phyloP scores from a whole-genome alignment of 768 basidiomycete species.

The Leccinum subgranulosum region DNA sequence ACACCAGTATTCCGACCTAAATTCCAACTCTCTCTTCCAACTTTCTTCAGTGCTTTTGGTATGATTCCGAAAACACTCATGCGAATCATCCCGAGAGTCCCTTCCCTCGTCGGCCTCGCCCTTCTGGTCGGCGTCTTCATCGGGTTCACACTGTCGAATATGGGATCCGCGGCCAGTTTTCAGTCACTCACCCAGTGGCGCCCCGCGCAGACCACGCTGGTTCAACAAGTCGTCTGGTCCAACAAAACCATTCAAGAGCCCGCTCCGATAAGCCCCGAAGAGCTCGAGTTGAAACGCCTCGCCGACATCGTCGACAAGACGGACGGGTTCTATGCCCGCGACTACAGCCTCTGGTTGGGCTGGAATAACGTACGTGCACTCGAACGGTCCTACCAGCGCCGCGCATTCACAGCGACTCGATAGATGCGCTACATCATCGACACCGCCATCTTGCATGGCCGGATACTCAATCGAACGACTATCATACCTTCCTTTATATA shows the following conservation, averaged over 20 bases:
- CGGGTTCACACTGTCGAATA: slow-evolving; percentile 23
- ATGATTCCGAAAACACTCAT: slow-evolving; percentile 1
- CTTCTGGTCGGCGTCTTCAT: slow-evolving; percentile 29
- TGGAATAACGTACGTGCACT: slow-evolving; percentile 42
- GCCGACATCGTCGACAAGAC: slow-evolving; percentile 36
- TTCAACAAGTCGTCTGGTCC: slow-evolving; percentile 11
- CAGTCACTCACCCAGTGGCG: slow-evolving; percentile 15
- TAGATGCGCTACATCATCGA: slow-evolving; percentile 52
- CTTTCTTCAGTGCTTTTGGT: neutral
- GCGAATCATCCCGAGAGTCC: slow-evolving; percentile 1
- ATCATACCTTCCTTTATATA: slow-evolving; percentile 47
- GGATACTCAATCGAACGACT: slow-evolving; percentile 40
- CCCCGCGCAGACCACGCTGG: slow-evolving; percentile 8
- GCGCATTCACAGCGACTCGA: neutral
- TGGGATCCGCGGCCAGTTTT: slow-evolving; percentile 12
- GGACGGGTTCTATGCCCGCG: slow-evolving; percentile 43
- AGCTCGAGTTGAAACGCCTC: slow-evolving; percentile 31
- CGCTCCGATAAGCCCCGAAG: neutral
- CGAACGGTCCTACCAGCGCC: neutral
- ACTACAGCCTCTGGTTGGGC: slow-evolving; percentile 47
- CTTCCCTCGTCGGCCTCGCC: slow-evolving; percentile 16
- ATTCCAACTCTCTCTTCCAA: neutral
- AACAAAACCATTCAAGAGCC: slow-evolving; percentile 5
- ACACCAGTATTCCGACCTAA: neutral
- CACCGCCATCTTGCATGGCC: slow-evolving; percentile 41